Evolutionary conservation across 768 basidiomycete species (phyloP).

Genomic region (Chalciporus sphaerocephalus): DNA sequence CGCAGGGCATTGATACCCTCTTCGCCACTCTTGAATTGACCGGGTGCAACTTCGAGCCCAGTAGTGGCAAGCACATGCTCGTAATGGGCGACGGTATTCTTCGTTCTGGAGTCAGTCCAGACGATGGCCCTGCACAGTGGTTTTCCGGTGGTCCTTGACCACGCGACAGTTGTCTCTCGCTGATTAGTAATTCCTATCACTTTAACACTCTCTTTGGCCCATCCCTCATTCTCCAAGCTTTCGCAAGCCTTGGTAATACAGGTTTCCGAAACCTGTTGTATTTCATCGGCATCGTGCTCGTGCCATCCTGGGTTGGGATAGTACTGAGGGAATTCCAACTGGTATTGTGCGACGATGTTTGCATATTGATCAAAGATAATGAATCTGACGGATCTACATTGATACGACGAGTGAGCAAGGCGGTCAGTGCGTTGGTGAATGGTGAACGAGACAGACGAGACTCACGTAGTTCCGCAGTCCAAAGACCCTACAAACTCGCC

Average conservation of each 20-base stretch:
- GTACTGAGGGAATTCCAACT: constrained; percentile 92
- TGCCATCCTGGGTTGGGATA: constrained; percentile 95
- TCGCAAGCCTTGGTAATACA: constrained; percentile 74
- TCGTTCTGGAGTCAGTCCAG: constrained; percentile 95
- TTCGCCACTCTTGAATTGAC: constrained; percentile 64
- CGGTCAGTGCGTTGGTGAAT: not conserved
- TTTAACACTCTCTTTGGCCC: constrained; percentile 77
- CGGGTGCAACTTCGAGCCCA: constrained; percentile 69
- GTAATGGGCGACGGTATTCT: constrained; percentile 76
- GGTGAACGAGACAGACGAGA: constrained; percentile 8
- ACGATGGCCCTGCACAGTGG: constrained; percentile 88
- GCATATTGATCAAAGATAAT: constrained; percentile 88
- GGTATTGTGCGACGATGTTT: constrained; percentile 82
- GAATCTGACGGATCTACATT: constrained; percentile 76
- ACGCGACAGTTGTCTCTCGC: constrained; percentile 91
- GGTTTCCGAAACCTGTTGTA: constrained; percentile 65
- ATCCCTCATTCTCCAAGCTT: constrained; percentile 70
- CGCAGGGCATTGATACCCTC: constrained; percentile 64
- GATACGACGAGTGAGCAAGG: constrained; percentile 4
- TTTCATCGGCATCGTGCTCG: constrained; percentile 85
- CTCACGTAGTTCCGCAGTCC: constrained; percentile 94
- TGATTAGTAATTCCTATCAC: constrained; percentile 98
- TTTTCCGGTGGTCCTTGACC: constrained; percentile 88
- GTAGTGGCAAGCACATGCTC: constrained; percentile 64
- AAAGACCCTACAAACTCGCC: constrained; percentile 88